Base-by-base conservation (phyloP, 306 rosid genomes). In the Mimosa bimucronata region DNA sequence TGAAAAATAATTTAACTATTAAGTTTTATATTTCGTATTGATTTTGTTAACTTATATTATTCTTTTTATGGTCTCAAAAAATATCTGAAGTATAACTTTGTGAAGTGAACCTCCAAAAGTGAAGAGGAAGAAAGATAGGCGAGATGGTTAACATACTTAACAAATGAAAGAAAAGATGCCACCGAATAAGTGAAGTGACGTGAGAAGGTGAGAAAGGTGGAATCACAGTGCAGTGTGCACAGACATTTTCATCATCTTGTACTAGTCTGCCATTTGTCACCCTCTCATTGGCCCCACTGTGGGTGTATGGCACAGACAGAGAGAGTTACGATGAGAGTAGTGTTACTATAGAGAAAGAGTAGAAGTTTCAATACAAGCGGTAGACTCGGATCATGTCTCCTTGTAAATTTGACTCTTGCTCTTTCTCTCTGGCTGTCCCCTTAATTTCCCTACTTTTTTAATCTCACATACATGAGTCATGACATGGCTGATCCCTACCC, bases 341-440 rank as follows among this genome's bases (percentile, higher is more conserved):
- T 14, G 9, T 48, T 48, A 48, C 64, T 57, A 57, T 8, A 82
- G 79, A 79, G 82, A 58, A 79, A 66, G 84, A 83, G 82, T 82
- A 82, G 50, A 79, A 46, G 84, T 86, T 86, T 73, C 75, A 81
- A 87, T 83, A 82, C 53, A 84, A 55, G 92, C 97, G 96, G 89
- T 89, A 87, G 92, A 89, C 94, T 92, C 97, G 97, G 97, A 92
- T 92, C 97, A 94, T 92, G 97, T 91, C 92, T 72, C 90, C 86
- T 50, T 30, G 73, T 23, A 48, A 80, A 75, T 9, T 45, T 60
- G 66, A 60, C 66, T 29, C n/a, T 60, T 5, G 6, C 37, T 50
- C 38, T 41, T 21, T 79, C 34, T 71, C 19, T 52, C 62, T 25
- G 60, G 6, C 25, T 53, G 16, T 0, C 25, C 65, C 30, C 65